Conservation (phyloP, 805 yeast species). For the Kluyveromyces lactis region DNA sequence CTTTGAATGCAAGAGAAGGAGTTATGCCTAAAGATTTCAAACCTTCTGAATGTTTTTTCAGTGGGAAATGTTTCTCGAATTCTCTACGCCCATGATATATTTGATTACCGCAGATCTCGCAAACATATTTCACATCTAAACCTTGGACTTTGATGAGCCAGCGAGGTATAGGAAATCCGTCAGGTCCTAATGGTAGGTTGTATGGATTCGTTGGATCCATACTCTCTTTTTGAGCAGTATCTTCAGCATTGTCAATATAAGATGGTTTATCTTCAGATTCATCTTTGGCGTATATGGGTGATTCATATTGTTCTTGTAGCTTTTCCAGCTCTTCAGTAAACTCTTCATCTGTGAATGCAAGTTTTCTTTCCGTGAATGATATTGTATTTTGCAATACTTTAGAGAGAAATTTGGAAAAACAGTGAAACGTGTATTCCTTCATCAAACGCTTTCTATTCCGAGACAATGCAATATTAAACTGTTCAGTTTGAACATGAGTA, state of each 20-base stretch:
- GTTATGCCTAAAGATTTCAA: constrained; percentile 65
- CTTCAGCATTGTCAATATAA: constrained; percentile 16
- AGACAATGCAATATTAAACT: constrained; percentile 49
- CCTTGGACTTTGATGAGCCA: constrained; percentile 94
- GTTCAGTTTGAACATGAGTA: constrained; percentile 66
- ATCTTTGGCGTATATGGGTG: constrained; percentile 32
- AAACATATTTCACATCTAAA: constrained; percentile 55
- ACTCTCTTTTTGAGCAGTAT: constrained; percentile 8
- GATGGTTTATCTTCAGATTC: constrained; percentile 33
- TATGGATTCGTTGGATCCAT: constrained; percentile 25
- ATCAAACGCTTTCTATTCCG: constrained; percentile 19
- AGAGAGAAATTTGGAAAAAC: constrained; percentile 32
- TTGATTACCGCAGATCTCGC: constrained; percentile 82
- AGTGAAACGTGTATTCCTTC: constrained; percentile 34
- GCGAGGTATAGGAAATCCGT: constrained; percentile 85
- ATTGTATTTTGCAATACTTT: constrained; percentile 42
- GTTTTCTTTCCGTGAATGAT: constrained; percentile 53
- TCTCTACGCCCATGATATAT: constrained; percentile 64
- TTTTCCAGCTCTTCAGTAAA: constrained; percentile 46
- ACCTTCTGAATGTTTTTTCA: constrained; percentile 62
- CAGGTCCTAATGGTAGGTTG: constrained; percentile 73
- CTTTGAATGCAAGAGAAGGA: constrained; percentile 46
- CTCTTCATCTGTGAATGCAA: constrained; percentile 65
- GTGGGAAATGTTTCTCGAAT: constrained; percentile 71
- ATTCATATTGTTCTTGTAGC: constrained; percentile 27